Percentiles rank a stretch among this genome's conserved stretches.
Evolutionary conservation across 305 asterid genomes (phyloP).

Genomic region (Fraxinus sp.): DNA sequence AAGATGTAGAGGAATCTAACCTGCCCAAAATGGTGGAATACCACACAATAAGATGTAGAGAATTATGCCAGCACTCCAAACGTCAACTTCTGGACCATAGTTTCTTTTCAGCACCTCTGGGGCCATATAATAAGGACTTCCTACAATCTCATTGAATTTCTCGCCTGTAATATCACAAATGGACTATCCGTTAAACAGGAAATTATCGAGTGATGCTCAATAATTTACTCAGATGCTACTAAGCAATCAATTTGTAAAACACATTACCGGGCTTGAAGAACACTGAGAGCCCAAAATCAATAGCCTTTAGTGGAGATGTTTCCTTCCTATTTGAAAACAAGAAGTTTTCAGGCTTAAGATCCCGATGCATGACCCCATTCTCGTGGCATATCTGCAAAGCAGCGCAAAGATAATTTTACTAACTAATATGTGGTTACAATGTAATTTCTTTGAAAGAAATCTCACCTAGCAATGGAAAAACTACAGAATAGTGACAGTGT

Average conservation of each 20-base stretch:
- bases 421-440: neutral
- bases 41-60: constrained; percentile 65
- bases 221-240: neutral
- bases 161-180: constrained; percentile 36
- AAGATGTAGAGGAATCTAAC: constrained; percentile 28
- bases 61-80: constrained; percentile 69
- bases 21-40: constrained; percentile 71
- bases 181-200: neutral
- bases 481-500: neutral
- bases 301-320: constrained; percentile 59
- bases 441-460: neutral
- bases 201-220: neutral
- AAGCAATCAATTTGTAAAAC: constrained; percentile 1
- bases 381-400: constrained; percentile 51
- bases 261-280: constrained; percentile 59
- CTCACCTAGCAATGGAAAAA: neutral
- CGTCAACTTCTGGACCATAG: constrained; percentile 60
- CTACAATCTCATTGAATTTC: constrained; percentile 59
- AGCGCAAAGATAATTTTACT: neutral
- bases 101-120: constrained; percentile 61
- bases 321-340: constrained; percentile 51
- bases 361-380: constrained; percentile 65
- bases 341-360: constrained; percentile 66
- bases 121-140: constrained; percentile 70
- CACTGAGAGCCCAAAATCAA: constrained; percentile 65